Evolutionary conservation across 1,139 yeast species (phyloP), one percentile per base, ranked within the genome.

Genomic region (Scheffersomyces cryptocercus): DNA sequence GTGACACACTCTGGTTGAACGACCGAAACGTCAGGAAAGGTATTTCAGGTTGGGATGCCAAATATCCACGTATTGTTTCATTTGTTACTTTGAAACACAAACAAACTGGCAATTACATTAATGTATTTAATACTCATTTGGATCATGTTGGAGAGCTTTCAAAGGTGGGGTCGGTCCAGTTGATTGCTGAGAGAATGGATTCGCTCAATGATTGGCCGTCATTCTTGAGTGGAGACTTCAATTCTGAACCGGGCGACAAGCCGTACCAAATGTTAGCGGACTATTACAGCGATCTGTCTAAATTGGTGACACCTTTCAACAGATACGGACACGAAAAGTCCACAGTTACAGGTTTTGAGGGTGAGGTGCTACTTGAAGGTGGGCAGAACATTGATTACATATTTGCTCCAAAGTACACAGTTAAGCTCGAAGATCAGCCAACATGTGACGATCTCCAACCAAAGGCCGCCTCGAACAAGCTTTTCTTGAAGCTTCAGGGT

Each of bases 11-110:
- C 35, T 68, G 74, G 73, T 54, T 69, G 31, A 69, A 68, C 49
- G 68, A 65, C 4, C 54, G 54, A 29, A 50, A 61, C 37, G 59
- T 58, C 7, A 50, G 67, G 37, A 50, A 48, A 43, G 62, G 71
- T 2, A 37, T 53, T 12, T 58, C 59, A 42, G 84, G 84, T 3
- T 80, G 84, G 84, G 84, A 80, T 55, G 84, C 84, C 4, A 70
- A 68, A 32, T 69, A 72, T 46, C 62, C 68, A 9, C 63, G 84
- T 40, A 75, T 79, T 24, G 71, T 68, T 28, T 69, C 81, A 4
- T 70, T 67, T 61, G 76, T 66, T 3, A 70, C 74, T n/a, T 62
- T 73, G 41, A 64, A 59, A 52, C 67, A 65, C 44, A 55, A 48
- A 34, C 44, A 45, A 0, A 58, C 68, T 1, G 58, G 54, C 3